Percentiles rank a stretch among this genome's conserved stretches.
Evolutionary conservation across 345 rosid genomes (phyloP).

Genomic region (Citropsis articulata): DNA sequence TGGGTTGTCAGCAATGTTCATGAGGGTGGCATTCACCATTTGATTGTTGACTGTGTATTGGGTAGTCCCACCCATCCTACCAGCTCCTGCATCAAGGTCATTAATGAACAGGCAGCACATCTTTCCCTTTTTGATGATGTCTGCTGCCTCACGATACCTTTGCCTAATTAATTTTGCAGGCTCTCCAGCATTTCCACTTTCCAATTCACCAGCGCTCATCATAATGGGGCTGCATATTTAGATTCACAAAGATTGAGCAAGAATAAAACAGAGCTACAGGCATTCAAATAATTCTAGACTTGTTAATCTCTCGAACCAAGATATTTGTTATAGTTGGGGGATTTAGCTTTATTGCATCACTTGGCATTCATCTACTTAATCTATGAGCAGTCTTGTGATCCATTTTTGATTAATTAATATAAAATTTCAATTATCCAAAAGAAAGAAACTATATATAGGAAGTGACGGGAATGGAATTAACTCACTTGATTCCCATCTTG

Average conservation of each 20-base stretch:
- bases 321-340: not conserved
- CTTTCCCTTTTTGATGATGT: conserved; percentile 45
- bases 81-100: conserved; percentile 56
- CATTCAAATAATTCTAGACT: not conserved
- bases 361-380: not conserved
- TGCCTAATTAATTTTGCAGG: conserved; percentile 59
- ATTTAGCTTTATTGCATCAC: not conserved
- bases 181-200: conserved; percentile 28
- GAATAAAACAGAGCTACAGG: not conserved
- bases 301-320: not conserved
- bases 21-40: conserved; percentile 64
- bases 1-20: conserved; percentile 65
- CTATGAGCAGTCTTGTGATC: not conserved
- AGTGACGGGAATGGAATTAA: not conserved
- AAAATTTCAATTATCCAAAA: not conserved
- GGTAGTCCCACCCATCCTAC: conserved; percentile 53
- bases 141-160: conserved; percentile 52
- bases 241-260: not conserved
- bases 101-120: conserved; percentile 60
- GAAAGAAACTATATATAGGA: not conserved
- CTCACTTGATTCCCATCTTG: conserved; percentile 59
- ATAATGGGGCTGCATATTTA: conserved; percentile 38
- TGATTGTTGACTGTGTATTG: conserved; percentile 57
- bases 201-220: conserved; percentile 21
- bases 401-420: not conserved